Percentiles rank a stretch among this genome's conserved stretches.
These are phyloP conservation scores for Zoysia matrella DNA, from an alignment of 202 grass and related monocot species.

Conservation along the genomic window DNA sequence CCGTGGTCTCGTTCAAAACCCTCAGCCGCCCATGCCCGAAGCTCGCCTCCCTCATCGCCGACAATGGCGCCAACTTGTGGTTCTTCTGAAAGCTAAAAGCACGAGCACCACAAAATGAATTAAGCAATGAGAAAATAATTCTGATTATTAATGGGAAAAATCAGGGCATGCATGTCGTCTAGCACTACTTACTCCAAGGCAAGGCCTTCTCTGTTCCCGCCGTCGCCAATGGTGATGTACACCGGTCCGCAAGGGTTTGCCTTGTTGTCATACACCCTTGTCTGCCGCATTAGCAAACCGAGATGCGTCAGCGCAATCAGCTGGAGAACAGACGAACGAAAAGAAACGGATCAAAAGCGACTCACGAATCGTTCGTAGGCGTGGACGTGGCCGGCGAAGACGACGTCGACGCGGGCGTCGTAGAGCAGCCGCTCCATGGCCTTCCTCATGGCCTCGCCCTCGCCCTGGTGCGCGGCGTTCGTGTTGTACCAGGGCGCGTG, in stretches of 20 bases:
- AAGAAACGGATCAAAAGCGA: background rate
- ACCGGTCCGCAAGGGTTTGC: constrained; percentile 69
- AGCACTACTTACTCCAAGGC: constrained; percentile 69
- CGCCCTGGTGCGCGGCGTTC: constrained; percentile 73
- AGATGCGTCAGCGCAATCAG: background rate
- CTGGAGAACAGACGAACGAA: background rate
- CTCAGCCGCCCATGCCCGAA: constrained; percentile 18
- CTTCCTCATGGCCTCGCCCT: constrained; percentile 81
- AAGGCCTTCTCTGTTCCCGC: constrained; percentile 95
- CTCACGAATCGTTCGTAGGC: constrained; percentile 75
- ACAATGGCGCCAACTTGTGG: constrained; percentile 58
- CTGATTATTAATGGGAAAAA: background rate
- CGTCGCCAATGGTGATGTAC: constrained; percentile 90
- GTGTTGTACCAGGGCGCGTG: constrained; percentile 97
- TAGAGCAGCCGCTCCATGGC: constrained; percentile 76
- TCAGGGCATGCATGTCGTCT: background rate
- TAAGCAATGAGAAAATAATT: background rate
- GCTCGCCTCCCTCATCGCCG: constrained; percentile 68
- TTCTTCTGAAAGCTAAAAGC: constrained; percentile 49
- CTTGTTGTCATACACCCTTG: constrained; percentile 69
- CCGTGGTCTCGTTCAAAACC: constrained; percentile 67
- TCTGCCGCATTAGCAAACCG: constrained; percentile 36
- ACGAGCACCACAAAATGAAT: background rate
- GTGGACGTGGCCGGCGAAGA: constrained; percentile 61
- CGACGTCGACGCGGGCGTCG: constrained; percentile 62